A percentile compares a stretch with the other conserved stretches of the same genome.
phyloP scores from a whole-genome alignment of 2,329 filamentous ascomycete genomes.

The Alternaria sp. region DNA sequence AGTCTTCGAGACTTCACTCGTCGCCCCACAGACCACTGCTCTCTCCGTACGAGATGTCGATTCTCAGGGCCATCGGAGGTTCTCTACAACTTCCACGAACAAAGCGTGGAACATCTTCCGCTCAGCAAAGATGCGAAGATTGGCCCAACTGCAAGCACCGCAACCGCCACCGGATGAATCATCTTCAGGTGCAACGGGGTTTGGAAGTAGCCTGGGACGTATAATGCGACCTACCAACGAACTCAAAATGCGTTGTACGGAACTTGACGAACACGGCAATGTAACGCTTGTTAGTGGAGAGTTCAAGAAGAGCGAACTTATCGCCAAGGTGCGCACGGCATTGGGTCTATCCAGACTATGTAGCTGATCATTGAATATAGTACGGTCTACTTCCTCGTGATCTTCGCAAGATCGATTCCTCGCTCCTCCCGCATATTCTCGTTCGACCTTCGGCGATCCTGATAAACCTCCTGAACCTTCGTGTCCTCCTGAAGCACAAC shows the following conservation, averaged over 20 bases:
- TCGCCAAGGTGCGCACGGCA: conserved; percentile 74
- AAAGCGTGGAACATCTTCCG: conserved; percentile 38
- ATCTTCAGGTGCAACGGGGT: conserved; percentile 51
- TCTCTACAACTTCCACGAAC: conserved; percentile 21
- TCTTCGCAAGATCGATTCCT: conserved; percentile 96
- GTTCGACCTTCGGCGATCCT: conserved; percentile 92
- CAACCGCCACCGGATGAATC: conserved; percentile 66
- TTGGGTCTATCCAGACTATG: fast-evolving
- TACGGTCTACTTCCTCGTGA: conserved; percentile 94
- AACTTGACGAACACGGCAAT: conserved; percentile 90
- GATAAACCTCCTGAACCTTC: conserved; percentile 94
- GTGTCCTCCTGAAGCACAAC: conserved; percentile 93
- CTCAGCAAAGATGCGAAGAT: conserved; percentile 43
- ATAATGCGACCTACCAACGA: conserved; percentile 83
- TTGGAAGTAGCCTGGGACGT: conserved; percentile 65
- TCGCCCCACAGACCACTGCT: not conserved
- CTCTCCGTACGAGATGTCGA: not conserved
- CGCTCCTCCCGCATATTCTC: conserved; percentile 92
- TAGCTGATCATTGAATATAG: conserved; percentile 55
- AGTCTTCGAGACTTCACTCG: conserved; percentile 7
- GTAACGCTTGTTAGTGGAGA: conserved; percentile 93
- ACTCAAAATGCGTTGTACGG: conserved; percentile 87
- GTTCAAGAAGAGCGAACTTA: conserved; percentile 97
- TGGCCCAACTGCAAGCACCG: conserved; percentile 66
- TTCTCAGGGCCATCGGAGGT: conserved; percentile 2